These are phyloP conservation scores for Dendrobium chrysotoxum DNA, from an alignment of 106 monocot species.

Conservation along the genomic window DNA sequence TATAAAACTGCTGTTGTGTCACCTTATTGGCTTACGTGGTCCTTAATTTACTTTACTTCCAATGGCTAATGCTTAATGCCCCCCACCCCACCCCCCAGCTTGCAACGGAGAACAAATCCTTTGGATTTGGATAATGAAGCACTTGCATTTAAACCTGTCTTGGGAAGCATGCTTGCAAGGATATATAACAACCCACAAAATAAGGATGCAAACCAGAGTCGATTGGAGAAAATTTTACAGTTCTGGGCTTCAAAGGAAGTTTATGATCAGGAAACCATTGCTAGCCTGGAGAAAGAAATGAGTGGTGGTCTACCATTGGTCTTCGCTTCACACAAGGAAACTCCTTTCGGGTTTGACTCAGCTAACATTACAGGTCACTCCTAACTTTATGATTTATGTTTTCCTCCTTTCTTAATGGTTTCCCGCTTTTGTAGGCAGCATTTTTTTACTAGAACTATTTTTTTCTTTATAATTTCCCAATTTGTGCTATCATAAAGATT, in stretches of 20 bases:
- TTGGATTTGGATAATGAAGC: conserved; percentile 90
- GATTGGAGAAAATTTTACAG: conserved; percentile 71
- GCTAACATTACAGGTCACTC: conserved; percentile 31
- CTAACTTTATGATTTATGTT: background rate
- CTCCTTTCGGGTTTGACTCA: conserved; percentile 22
- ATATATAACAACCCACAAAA: conserved; percentile 82
- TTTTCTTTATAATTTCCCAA: background rate
- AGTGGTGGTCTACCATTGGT: conserved; percentile 27
- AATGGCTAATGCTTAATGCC: background rate
- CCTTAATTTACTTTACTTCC: background rate
- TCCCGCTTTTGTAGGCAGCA: background rate
- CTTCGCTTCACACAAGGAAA: conserved; percentile 20
- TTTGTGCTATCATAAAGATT: background rate
- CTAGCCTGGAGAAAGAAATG: conserved; percentile 74
- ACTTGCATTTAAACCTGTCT: conserved; percentile 75
- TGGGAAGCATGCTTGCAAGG: conserved; percentile 86
- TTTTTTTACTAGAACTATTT: background rate
- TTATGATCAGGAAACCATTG: conserved; percentile 77
- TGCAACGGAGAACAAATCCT: conserved; percentile 69
- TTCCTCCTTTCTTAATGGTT: background rate
- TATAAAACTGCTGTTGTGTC: background rate
- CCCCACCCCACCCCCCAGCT: conserved; percentile 30
- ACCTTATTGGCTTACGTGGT: background rate
- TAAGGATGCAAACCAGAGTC: conserved; percentile 60
- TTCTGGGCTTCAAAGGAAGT: conserved; percentile 98